phyloP scores from a whole-genome alignment of 176 grass and related monocot species.

The Metroxylon sagu region DNA sequence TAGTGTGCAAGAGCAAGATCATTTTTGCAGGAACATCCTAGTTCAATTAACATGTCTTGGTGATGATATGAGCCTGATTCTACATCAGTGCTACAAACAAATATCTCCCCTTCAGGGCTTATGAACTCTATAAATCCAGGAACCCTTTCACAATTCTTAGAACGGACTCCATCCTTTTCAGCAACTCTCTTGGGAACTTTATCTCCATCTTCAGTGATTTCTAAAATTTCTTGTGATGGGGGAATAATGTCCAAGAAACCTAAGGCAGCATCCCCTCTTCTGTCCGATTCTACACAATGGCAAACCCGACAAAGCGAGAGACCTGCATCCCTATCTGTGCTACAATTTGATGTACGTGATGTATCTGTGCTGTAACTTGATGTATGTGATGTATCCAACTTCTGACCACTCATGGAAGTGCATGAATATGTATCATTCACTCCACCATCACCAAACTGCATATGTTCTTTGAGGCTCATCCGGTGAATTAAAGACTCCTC shows the following conservation, averaged over 20 bases:
- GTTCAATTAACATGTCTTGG: conserved; percentile 47
- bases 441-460: conserved; percentile 8
- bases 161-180: conserved; percentile 10
- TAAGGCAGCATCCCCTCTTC: conserved; percentile 57
- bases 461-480: conserved; percentile 40
- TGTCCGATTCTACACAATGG: conserved; percentile 65
- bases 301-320: conserved; percentile 66
- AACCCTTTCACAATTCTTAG: conserved; percentile 3
- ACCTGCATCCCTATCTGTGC: conserved; percentile 48
- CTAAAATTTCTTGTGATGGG: conserved; percentile 21
- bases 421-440: conserved; percentile 12
- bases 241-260: conserved; percentile 53
- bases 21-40: conserved; percentile 92
- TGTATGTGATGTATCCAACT: conserved; percentile 15
- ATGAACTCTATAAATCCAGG: conserved; percentile 44
- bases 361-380: conserved; percentile 56
- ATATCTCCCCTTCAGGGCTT: conserved; percentile 79
- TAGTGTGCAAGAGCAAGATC: conserved; percentile 78
- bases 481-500: neutral
- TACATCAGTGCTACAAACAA: conserved; percentile 50
- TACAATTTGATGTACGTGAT: conserved; percentile 45
- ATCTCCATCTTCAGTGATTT: conserved; percentile 10
- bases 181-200: conserved; percentile 7
- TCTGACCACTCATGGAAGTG: conserved; percentile 22
- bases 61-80: conserved; percentile 55